Evolutionary conservation across 2,329 filamentous ascomycete species (phyloP), one percentile per base, ranked within the genome.

Genomic region (Hortaea werneckii): DNA sequence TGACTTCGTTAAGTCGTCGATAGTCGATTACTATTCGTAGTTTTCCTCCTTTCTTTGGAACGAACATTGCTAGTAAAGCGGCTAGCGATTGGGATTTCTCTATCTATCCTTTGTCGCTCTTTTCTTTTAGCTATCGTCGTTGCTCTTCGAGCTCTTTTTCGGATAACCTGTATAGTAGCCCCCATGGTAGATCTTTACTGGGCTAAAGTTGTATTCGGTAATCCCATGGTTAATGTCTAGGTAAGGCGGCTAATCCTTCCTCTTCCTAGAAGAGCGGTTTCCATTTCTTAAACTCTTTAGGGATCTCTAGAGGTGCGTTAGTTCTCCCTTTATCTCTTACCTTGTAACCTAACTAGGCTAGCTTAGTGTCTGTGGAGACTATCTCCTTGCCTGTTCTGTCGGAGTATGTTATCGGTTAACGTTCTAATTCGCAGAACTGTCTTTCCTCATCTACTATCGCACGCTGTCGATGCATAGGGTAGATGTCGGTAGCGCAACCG

Each of bases 11-110:
- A 35, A 62, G 30, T 20, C 32, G 32, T 37, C 46, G 27, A 40
- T 60, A 63, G 47, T 62, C 44, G 8, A 59, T 40, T 39, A 50
- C 54, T 38, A 56, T 42, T 29, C 42, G n/a, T 27, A 45, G 57
- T 34, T 20, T 20, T 29, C 47, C 38, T 44, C 55, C 44, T 12
- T 53, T 53, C 40, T 62, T 61, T 32, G 35, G 48, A 38, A 60
- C 37, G 47, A 59, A 58, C 6, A 59, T 37, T 30, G 53, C 54
- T 41, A 39, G 53, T 41, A 41, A 40, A 5, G 27, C 42, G 5
- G 41, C 37, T 34, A 34, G 39, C 20, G 28, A 52, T 41, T 46
- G 42, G 11, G 40, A 44, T 30, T 44, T 40, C 12, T 32, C 8
- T 11, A 50, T 53, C 39, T n/a, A 49, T 26, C 42, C 34, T 28